phyloP scores from a whole-genome alignment of 306 rosid species.

The Prunus mira region DNA sequence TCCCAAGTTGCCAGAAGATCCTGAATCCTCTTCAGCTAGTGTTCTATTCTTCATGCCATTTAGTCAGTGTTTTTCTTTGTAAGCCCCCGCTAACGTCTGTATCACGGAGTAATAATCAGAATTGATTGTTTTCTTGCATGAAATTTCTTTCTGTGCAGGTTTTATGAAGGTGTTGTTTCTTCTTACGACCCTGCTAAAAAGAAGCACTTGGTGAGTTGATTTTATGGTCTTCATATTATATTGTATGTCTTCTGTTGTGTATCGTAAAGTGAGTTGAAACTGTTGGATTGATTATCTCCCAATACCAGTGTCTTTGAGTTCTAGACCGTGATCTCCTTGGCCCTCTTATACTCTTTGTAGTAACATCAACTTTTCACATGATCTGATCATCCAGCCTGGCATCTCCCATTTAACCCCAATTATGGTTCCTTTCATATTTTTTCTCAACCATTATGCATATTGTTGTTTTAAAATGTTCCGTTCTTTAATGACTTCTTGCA shows the following conservation, averaged over 20 bases:
- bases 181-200: slow-evolving; percentile 47
- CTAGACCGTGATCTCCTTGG: slow-evolving; percentile 24
- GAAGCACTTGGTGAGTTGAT: slow-evolving; percentile 58
- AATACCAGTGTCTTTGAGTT: slow-evolving; percentile 11
- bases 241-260: slow-evolving; percentile 1
- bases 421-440: slow-evolving; percentile 3
- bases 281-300: not conserved
- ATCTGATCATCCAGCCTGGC: not conserved
- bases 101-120: not conserved
- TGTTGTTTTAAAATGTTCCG: slow-evolving; percentile 1
- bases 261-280: not conserved
- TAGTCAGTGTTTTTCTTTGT: not conserved
- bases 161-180: slow-evolving; percentile 63
- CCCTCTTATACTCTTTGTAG: slow-evolving; percentile 11
- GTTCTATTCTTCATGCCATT: not conserved
- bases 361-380: slow-evolving; percentile 9
- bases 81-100: not conserved
- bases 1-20: not conserved
- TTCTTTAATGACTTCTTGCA: too few species aligned
- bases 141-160: slow-evolving; percentile 43
- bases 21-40: not conserved
- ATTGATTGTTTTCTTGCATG: slow-evolving; percentile 5
- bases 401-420: slow-evolving; percentile 1
- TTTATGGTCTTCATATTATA: slow-evolving; percentile 1
- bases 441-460: slow-evolving; percentile 12